These are phyloP conservation scores for Psilocybe sp. DNA, from an alignment of 768 basidiomycete genomes.

Conservation along the genomic window DNA sequence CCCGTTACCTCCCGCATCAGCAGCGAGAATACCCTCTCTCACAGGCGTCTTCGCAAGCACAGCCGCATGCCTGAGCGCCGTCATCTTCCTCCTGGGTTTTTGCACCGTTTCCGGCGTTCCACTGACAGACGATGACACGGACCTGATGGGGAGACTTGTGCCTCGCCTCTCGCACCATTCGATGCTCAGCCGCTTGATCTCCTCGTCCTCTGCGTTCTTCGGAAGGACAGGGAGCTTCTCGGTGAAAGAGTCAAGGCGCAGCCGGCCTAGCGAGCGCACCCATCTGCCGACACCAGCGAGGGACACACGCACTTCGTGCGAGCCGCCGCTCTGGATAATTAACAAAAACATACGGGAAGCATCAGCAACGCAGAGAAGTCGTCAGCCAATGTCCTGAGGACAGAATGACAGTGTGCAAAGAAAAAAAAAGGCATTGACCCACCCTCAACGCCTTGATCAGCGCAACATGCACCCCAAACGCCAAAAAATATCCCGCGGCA, in stretches of 20 bases:
- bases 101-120: too few species aligned
- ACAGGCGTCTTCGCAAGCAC: conserved; percentile 41
- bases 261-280: conserved; percentile 51
- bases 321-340: conserved; percentile 49
- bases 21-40: conserved; percentile 22
- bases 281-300: conserved; percentile 55
- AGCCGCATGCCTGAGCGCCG: conserved; percentile 44
- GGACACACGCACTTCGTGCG: conserved; percentile 59
- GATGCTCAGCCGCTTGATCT: conserved; percentile 31
- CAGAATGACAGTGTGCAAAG: too few species aligned
- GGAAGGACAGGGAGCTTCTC: conserved; percentile 36
- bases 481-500: conserved; percentile 55
- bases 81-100: conserved; percentile 33
- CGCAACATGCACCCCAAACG: conserved; percentile 57
- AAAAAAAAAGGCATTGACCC: neutral
- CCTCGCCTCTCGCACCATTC: conserved; percentile 22
- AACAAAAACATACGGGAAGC: too few species aligned
- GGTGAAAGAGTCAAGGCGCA: conserved; percentile 39
- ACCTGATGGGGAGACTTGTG: too few species aligned
- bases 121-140: too few species aligned
- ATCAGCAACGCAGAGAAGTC: too few species aligned
- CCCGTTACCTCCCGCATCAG: neutral
- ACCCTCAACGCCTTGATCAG: conserved; percentile 51
- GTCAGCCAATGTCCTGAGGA: too few species aligned
- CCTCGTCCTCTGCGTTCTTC: conserved; percentile 25